Evolutionary conservation across 768 basidiomycete species (phyloP), one percentile per base, ranked within the genome.

Genomic region (Lentinula detonsa): DNA sequence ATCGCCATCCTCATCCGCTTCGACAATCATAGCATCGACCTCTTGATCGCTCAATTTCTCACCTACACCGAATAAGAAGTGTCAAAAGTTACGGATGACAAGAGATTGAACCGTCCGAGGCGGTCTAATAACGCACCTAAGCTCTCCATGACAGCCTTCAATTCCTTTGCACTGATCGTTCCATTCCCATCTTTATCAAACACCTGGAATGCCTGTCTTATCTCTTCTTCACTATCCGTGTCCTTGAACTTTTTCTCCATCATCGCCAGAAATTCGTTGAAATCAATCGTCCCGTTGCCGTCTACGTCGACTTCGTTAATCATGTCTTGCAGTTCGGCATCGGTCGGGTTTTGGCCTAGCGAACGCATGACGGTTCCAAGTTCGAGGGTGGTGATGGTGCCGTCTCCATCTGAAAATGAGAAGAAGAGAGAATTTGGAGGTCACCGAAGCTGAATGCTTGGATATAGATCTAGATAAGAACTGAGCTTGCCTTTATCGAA

Each of bases 1-100:
- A 67, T 90, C 88, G 51, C 91, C 91, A 67, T 93, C 90, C 48
- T 86, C 80, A 71, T 93, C 91, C 54, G 91, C 91, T 74, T 72
- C 71, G 42, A 66, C 64, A 46, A 70, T 73, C 73, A 74, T 74
- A 63, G 70, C 72, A 57, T 73, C 71, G 49, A 74, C 69, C 63
- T 74, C 73, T 18, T 57, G 63, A 54, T 74, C 73, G 18, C 69
- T 67, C 55, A 74, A 64, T 46, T 69, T 70, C 65, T 74, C 73
- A 34, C 73, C 73, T 71, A 46, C 15, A 28, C 28, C 49, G 18
- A 57, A 21, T 45, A 21, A 51, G 52, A 56, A 28, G 28, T 4
- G 55, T 16, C 18, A 54, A 18, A 18, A 51, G n/a, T 39, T 21
- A 15, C 31, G 23, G 10, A 21, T 23, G 37, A 39, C 13, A 39